Evolutionary conservation across 306 rosid species (phyloP), one percentile per base, ranked within the genome.

Genomic region (Castanea mollissima): DNA sequence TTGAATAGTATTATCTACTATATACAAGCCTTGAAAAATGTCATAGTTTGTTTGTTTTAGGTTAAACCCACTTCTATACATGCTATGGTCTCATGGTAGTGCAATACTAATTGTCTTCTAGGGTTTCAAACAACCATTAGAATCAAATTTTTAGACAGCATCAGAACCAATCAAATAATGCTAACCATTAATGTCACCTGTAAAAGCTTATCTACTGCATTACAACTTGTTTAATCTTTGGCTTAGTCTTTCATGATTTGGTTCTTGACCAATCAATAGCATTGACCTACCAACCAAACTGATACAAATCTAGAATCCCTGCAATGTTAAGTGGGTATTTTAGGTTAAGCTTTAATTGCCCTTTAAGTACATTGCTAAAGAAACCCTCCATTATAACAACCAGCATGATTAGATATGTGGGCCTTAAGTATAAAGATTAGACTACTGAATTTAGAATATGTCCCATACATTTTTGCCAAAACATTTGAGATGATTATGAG

Each of bases 341-440:
- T 71, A 73, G 82, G 86, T 83, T 78, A 75, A 77, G 84, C 79
- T 86, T 82, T 81, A 85, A 80, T 81, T 59, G 84, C 85, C 84
- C 85, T 90, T 86, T 68, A 80, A 81, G 65, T 73, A 74, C 81
- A 84, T 69, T 74, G 80, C 75, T 79, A 90, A 88, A 83, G 84
- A 72, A 82, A 73, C 51, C 79, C 79, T 88, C 90, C 93, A 83
- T 88, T 87, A 82, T 88, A 92, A 92, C 96, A 84, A 89, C 97
- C 94, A 92, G 78, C 94, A 94, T 59, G 98, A 94, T 94, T 92
- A 85, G 91, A 89, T 88, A 71, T 83, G 91, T 90, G 96, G 91
- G 88, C 96, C 94, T 85, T 88, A 41, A 72, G 21, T 31, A 15
- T 38, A 5, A 32, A 29, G 41, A 64, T 31, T 32, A 64, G 70